Evolutionary conservation across 257 asterid species (phyloP).

Genomic region (Lavandula angustifolia): DNA sequence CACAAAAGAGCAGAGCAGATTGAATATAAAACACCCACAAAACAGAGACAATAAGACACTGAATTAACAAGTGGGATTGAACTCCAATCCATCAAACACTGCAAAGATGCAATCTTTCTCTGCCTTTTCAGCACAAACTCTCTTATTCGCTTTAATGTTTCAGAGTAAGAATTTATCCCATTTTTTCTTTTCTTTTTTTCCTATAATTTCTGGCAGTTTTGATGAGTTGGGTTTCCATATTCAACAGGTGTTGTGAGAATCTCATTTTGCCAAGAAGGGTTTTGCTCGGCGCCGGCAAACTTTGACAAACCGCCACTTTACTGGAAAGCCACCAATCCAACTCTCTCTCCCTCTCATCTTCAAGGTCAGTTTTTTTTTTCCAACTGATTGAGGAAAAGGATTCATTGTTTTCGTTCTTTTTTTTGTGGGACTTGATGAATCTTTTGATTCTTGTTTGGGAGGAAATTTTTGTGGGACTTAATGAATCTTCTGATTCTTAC

Average conservation of each 20-base stretch:
- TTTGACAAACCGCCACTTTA: constrained; percentile 62
- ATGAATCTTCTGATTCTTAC: neutral
- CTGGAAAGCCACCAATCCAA: constrained; percentile 89
- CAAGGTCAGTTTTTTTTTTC: constrained; percentile 49
- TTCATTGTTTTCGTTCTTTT: neutral
- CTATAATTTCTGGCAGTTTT: constrained; percentile 18
- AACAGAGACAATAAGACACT: constrained; percentile 2
- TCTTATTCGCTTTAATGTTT: constrained; percentile 33
- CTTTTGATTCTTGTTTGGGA: neutral
- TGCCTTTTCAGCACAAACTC: constrained; percentile 31
- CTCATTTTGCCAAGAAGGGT: constrained; percentile 56
- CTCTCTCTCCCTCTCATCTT: constrained; percentile 89
- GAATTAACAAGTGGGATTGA: constrained; percentile 1
- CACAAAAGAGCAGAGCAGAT: constrained; percentile 3
- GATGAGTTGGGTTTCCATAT: constrained; percentile 18
- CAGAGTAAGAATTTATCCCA: constrained; percentile 36
- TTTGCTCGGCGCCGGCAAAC: constrained; percentile 72
- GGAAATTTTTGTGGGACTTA: neutral
- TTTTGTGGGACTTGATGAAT: neutral
- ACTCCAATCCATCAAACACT: constrained; percentile 18
- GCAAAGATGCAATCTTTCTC: constrained; percentile 56
- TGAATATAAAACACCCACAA: neutral
- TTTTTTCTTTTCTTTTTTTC: neutral
- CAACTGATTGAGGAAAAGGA: neutral
- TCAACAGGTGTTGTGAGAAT: constrained; percentile 43